A percentile compares a stretch with the other conserved stretches of the same genome.
Conservation (phyloP, 805 yeast genomes). For the Candida sonorensis region DNA sequence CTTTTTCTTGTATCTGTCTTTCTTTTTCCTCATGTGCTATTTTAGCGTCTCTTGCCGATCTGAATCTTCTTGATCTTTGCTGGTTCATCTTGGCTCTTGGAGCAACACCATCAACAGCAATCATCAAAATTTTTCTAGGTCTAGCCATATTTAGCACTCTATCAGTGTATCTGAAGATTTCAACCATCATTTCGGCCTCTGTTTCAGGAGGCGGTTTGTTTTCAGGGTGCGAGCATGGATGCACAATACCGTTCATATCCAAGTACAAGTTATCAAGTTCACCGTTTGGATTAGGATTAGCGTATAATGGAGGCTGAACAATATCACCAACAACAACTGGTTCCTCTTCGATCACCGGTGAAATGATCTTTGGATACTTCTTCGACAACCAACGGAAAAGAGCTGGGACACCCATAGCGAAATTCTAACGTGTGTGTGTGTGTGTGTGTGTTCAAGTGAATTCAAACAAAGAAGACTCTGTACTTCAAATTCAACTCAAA, state of each 20-base stretch:
- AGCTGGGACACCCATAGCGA: constrained; percentile 90
- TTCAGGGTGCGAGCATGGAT: constrained; percentile 98
- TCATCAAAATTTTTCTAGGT: constrained; percentile 86
- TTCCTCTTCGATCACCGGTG: constrained; percentile 80
- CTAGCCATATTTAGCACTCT: constrained; percentile 89
- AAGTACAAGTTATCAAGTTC: constrained; percentile 89
- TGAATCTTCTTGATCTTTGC: constrained; percentile 87
- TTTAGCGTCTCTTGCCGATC: constrained; percentile 86
- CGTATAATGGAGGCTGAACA: constrained; percentile 57
- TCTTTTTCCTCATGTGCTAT: constrained; percentile 68
- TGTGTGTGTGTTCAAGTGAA: no score
- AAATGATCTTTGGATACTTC: constrained; percentile 89
- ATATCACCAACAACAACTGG: constrained; percentile 52
- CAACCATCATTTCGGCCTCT: constrained; percentile 95
- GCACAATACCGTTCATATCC: constrained; percentile 99
- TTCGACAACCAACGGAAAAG: constrained; percentile 92
- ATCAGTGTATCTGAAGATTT: constrained; percentile 87
- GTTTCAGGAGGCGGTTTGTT: constrained; percentile 93
- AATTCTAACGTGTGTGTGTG: neutral
- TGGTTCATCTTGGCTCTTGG: constrained; percentile 98
- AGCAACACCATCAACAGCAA: constrained; percentile 99
- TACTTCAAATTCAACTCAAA: neutral
- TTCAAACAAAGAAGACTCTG: no score
- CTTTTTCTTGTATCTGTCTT: constrained; percentile 50
- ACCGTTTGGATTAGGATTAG: constrained; percentile 86